A percentile compares a stretch with the other conserved stretches of the same genome.
Evolutionary conservation across 495 filamentous ascomycete genomes (phyloP).

Genomic region (Delitschia confertaspora): DNA sequence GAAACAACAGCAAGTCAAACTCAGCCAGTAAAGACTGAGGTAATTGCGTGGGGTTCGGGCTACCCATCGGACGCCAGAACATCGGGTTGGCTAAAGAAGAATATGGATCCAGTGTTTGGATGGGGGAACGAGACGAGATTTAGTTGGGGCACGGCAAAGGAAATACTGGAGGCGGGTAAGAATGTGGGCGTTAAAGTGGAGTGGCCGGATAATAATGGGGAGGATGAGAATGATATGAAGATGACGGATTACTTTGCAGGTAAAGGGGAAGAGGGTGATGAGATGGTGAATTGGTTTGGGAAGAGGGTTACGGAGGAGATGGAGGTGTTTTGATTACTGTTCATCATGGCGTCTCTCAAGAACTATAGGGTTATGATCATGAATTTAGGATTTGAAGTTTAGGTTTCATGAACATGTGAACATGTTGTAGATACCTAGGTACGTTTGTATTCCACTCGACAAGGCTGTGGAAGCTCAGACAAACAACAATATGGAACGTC

Average conservation of each 20-base stretch:
- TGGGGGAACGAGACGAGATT: conserved; percentile 91
- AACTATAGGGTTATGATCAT: neutral
- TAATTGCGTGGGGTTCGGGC: conserved; percentile 70
- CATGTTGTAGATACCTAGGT: no score
- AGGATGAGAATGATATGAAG: conserved; percentile 47
- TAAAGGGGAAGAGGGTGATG: conserved; percentile 39
- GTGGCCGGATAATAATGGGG: conserved; percentile 71
- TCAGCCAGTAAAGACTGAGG: conserved; percentile 11
- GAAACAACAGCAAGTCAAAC: no score
- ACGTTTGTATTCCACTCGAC: no score
- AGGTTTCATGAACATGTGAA: no score
- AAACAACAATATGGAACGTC: neutral
- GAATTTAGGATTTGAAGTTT: neutral
- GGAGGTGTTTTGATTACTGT: conserved; percentile 16
- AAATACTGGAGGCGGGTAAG: conserved; percentile 71
- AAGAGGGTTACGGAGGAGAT: conserved; percentile 48
- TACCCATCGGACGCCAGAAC: conserved; percentile 86
- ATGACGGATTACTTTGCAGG: conserved; percentile 66
- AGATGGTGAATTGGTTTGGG: conserved; percentile 58
- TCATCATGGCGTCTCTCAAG: neutral
- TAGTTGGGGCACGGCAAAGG: conserved; percentile 90
- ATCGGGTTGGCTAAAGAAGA: conserved; percentile 66
- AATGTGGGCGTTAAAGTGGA: conserved; percentile 60
- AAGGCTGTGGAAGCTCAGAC: neutral
- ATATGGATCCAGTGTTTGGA: conserved; percentile 90